These are phyloP conservation scores for Solanum neorickii DNA, from an alignment of 257 asterid genomes.

Conservation along the genomic window DNA sequence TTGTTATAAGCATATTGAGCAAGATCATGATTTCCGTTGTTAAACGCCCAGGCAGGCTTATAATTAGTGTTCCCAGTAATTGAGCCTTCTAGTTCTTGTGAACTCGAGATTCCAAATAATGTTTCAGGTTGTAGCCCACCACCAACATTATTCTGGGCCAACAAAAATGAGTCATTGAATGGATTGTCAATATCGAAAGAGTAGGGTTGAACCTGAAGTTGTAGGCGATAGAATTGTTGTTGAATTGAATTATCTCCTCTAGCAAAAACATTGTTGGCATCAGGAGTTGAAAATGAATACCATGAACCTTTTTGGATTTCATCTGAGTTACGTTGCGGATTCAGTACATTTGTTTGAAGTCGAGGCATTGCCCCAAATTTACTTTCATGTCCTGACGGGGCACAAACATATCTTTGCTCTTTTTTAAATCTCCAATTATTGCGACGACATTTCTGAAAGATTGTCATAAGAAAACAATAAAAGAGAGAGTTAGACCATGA, in stretches of 20 bases:
- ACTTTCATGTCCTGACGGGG: no score
- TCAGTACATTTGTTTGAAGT: not conserved
- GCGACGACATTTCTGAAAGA: slow-evolving; percentile 16
- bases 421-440: slow-evolving; percentile 5
- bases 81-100: not conserved
- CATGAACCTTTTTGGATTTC: not conserved
- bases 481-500: not conserved
- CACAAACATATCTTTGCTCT: not conserved
- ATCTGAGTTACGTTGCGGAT: not conserved
- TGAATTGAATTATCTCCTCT: not conserved
- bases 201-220: not conserved
- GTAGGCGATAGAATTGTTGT: not conserved
- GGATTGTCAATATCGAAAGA: not conserved
- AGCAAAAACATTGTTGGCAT: not conserved
- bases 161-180: not conserved
- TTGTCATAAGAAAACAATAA: not conserved
- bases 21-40: not conserved
- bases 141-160: not conserved
- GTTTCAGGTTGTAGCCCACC: not conserved
- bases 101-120: not conserved
- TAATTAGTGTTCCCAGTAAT: not conserved
- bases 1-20: not conserved
- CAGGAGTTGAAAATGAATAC: not conserved
- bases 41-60: not conserved
- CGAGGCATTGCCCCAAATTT: not conserved